phyloP scores from a whole-genome alignment of 2,329 filamentous ascomycete species.

The Fusarium vanettenii region DNA sequence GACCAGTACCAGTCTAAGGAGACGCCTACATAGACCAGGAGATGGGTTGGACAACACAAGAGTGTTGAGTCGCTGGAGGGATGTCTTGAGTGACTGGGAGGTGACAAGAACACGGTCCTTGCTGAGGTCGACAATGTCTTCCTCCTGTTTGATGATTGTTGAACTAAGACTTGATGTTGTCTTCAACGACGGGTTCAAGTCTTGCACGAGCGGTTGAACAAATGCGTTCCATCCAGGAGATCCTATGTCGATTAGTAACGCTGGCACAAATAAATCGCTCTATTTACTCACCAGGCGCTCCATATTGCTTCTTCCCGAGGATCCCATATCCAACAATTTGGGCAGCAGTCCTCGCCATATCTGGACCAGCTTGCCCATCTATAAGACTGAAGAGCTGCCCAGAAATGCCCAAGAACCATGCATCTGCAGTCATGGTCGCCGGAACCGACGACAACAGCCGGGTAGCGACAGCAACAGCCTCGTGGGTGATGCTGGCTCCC shows the following conservation, averaged over 20 bases:
- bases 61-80: conserved; percentile 66
- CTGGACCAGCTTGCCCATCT: conserved; percentile 61
- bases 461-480: conserved; percentile 73
- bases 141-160: conserved; percentile 38
- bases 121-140: conserved; percentile 60
- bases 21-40: conserved; percentile 70
- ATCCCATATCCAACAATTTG: conserved; percentile 67
- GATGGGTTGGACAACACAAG: conserved; percentile 74
- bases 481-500: conserved; percentile 74
- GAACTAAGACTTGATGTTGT: not conserved
- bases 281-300: conserved; percentile 65
- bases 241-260: conserved; percentile 48
- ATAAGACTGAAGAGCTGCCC: conserved; percentile 71
- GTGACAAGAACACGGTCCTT: conserved; percentile 58
- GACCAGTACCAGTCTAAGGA: conserved; percentile 68
- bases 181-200: conserved; percentile 59
- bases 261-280: not conserved
- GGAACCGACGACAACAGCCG: conserved; percentile 72
- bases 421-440: conserved; percentile 60
- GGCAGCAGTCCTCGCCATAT: conserved; percentile 51
- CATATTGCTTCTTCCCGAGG: conserved; percentile 70
- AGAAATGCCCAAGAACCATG: conserved; percentile 71
- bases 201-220: conserved; percentile 66
- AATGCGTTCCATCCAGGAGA: conserved; percentile 72
- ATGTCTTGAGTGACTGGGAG: conserved; percentile 58